Conservation (phyloP, 371 early-diverging fungal genomes). For the Zychaea mexicana region DNA sequence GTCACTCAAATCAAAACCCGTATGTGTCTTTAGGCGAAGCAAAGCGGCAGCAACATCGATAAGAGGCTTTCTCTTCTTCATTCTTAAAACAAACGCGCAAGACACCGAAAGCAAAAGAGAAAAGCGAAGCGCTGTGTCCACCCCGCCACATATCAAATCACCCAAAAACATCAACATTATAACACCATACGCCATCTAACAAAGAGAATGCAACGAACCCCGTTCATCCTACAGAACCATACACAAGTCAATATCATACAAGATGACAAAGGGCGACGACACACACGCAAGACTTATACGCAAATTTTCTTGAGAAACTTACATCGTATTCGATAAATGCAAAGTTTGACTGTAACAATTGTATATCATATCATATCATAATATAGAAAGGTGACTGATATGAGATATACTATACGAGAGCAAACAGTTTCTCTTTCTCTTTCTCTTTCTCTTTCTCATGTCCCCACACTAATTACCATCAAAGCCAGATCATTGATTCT, state of each 20-base stretch:
- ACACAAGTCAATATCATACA: no score
- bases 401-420: not conserved
- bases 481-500: conserved; percentile 11
- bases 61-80: not conserved
- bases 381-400: no score
- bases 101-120: not conserved
- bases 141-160: not conserved
- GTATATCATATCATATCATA: no score
- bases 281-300: no score
- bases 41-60: not conserved
- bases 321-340: conserved; percentile 24
- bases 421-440: not conserved
- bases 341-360: conserved; percentile 1
- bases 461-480: conserved; percentile 10
- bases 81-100: not conserved
- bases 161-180: not conserved
- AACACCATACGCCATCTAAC: conserved; percentile 1
- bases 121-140: not conserved
- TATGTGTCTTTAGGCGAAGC: not conserved
- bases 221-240: conserved; percentile 9
- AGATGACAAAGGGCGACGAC: no score
- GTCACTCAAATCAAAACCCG: not conserved
- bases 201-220: conserved; percentile 13
- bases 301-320: not conserved
- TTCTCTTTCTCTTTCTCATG: not conserved